phyloP scores from a whole-genome alignment of 495 filamentous ascomycete species.

The Neurospora pannonica region DNA sequence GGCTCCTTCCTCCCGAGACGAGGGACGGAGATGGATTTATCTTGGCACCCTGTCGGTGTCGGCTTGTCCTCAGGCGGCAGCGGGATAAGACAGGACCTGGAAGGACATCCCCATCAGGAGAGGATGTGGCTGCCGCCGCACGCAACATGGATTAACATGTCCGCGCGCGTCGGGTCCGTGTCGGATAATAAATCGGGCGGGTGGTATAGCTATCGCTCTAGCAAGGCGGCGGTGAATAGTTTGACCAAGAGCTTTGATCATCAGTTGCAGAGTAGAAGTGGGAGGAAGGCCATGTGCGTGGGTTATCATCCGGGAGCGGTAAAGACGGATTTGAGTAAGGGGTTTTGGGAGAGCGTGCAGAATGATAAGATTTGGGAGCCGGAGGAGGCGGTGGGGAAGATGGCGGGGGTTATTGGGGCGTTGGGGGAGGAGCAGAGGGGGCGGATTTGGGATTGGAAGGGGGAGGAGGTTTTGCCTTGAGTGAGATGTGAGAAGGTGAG shows the following conservation, averaged over 20 bases:
- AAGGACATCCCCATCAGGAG: not conserved
- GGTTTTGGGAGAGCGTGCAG: constrained; percentile 55
- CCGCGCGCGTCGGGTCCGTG: constrained; percentile 67
- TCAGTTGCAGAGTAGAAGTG: constrained; percentile 45
- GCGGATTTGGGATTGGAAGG: constrained; percentile 69
- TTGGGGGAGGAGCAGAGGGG: constrained; percentile 47
- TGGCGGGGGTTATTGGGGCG: constrained; percentile 46
- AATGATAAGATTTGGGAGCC: constrained; percentile 53
- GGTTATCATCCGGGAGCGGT: constrained; percentile 80
- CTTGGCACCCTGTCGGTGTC: not conserved
- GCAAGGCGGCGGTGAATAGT: constrained; percentile 63
- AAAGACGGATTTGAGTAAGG: constrained; percentile 60
- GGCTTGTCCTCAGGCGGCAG: not conserved
- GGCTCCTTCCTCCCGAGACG: constrained; percentile 52
- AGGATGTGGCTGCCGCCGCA: constrained; percentile 17
- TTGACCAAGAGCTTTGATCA: constrained; percentile 64
- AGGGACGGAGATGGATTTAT: constrained; percentile 15
- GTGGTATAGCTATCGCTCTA: constrained; percentile 68
- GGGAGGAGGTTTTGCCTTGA: constrained; percentile 57
- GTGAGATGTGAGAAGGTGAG: too few species aligned
- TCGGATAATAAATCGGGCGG: constrained; percentile 61
- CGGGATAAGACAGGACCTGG: not conserved
- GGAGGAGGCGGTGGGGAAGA: constrained; percentile 49
- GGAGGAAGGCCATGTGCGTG: constrained; percentile 52
- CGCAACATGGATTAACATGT: constrained; percentile 60